These are phyloP conservation scores for Lactarius deliciosus DNA, from an alignment of 768 basidiomycete genomes.

Conservation along the genomic window DNA sequence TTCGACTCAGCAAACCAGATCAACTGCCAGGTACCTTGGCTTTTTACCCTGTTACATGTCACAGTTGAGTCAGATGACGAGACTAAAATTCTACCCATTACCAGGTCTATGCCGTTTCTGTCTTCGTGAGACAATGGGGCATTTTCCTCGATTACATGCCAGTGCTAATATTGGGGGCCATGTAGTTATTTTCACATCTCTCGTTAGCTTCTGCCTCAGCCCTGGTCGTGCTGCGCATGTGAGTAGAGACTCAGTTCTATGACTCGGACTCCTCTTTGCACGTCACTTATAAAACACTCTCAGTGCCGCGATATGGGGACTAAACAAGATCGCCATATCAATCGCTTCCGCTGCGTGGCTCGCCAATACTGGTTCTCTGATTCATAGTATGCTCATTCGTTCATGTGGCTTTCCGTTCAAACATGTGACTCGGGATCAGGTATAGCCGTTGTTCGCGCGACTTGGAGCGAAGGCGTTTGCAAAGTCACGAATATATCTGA, in stretches of 20 bases:
- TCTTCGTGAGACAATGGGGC: not conserved
- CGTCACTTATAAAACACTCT: not conserved
- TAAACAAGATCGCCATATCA: constrained; percentile 2
- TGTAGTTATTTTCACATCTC: constrained; percentile 3
- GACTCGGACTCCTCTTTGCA: no score
- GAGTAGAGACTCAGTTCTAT: not conserved
- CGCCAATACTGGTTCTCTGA: not conserved
- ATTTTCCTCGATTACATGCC: not conserved
- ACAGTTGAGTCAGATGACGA: not conserved
- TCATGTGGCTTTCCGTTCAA: not conserved
- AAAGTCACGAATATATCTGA: not conserved
- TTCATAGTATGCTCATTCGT: not conserved
- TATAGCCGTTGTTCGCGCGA: not conserved
- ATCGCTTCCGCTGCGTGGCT: not conserved
- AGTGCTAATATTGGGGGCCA: not conserved
- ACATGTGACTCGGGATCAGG: not conserved
- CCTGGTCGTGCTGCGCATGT: constrained; percentile 23
- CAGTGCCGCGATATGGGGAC: constrained; percentile 13
- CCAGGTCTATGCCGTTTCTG: not conserved
- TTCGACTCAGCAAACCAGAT: not conserved
- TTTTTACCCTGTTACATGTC: not conserved
- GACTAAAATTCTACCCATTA: not conserved
- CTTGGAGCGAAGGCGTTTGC: not conserved
- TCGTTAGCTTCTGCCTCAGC: constrained; percentile 13
- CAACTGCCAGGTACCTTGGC: not conserved